Evolutionary conservation across 169 alveolate genomes (phyloP).

Genomic region (Cryptosporidium meleagridis): DNA sequence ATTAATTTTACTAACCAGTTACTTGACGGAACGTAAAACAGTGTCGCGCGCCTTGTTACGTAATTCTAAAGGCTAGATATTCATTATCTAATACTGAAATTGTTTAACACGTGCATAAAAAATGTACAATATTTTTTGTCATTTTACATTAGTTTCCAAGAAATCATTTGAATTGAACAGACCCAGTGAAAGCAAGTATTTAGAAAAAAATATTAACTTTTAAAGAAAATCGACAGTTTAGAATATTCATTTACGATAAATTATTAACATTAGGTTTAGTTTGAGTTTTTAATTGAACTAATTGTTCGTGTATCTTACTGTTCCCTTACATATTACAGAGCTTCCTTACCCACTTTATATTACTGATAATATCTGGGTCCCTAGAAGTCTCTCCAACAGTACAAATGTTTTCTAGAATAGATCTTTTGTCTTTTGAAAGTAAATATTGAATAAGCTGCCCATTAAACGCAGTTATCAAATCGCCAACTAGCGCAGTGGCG

Average conservation of each 20-base stretch:
- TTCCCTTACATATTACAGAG: slow-evolving; percentile 29
- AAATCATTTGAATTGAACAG: neutral
- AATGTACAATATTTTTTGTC: neutral
- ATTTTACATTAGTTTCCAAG: neutral
- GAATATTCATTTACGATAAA: neutral
- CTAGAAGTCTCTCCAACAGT: slow-evolving; percentile 60
- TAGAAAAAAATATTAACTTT: neutral
- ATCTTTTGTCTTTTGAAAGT: slow-evolving; percentile 42
- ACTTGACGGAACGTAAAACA: slow-evolving; percentile 45
- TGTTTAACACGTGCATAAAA: neutral
- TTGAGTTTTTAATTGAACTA: neutral
- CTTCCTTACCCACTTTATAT: slow-evolving; percentile 62
- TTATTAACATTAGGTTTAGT: neutral
- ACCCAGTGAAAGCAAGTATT: neutral
- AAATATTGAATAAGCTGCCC: slow-evolving; percentile 68
- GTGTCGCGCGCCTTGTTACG: slow-evolving; percentile 57
- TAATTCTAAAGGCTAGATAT: slow-evolving; percentile 16
- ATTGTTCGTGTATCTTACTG: neutral
- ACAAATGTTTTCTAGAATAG: slow-evolving; percentile 50
- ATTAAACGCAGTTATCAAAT: slow-evolving; percentile 67
- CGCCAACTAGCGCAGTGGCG: slow-evolving; percentile 69
- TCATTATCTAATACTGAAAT: no score
- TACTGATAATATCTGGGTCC: slow-evolving; percentile 54
- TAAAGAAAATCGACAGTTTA: neutral
- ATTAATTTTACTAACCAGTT: slow-evolving; percentile 27